phyloP scores from a whole-genome alignment of 2,329 filamentous ascomycete genomes.

The Alternaria solani region DNA sequence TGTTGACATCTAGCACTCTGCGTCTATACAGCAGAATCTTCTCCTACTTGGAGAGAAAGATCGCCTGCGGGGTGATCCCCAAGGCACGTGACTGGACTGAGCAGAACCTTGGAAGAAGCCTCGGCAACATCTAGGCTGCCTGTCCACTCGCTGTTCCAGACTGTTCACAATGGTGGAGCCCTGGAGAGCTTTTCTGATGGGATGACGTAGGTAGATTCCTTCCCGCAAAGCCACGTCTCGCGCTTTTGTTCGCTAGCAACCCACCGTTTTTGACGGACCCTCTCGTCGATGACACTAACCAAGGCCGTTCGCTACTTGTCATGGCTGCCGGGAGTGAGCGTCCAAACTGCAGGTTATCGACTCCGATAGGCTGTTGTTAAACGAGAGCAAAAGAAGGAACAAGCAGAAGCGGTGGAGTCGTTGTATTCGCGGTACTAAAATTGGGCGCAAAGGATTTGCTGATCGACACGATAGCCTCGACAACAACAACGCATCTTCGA shows the following conservation, averaged over 20 bases:
- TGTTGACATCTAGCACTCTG: not conserved
- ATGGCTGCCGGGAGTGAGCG: not conserved
- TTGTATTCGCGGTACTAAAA: not conserved
- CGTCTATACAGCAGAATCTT: not conserved
- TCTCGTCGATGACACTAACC: slow-evolving; percentile 3
- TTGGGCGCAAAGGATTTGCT: not conserved
- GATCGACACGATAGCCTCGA: not conserved
- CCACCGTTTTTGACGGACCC: slow-evolving; percentile 6
- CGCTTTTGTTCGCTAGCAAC: not conserved
- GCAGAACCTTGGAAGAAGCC: not conserved
- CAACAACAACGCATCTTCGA: not conserved
- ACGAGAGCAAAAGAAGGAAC: not conserved
- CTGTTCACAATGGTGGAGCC: not conserved
- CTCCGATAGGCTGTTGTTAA: not conserved
- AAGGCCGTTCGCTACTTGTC: not conserved
- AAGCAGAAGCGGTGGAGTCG: not conserved
- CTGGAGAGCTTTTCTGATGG: not conserved
- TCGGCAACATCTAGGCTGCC: not conserved
- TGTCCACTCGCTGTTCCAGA: not conserved
- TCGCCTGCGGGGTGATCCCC: not conserved
- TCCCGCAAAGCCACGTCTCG: slow-evolving; percentile 1
- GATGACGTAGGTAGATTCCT: not conserved
- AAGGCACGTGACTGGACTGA: not conserved
- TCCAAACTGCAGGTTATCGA: not conserved
- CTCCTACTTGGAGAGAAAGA: not conserved